Percentiles rank a stretch among this genome's conserved stretches.
These are phyloP conservation scores for Phaeophleospora eucalypticola DNA, from an alignment of 2,329 filamentous ascomycete genomes.

Conservation along the genomic window DNA sequence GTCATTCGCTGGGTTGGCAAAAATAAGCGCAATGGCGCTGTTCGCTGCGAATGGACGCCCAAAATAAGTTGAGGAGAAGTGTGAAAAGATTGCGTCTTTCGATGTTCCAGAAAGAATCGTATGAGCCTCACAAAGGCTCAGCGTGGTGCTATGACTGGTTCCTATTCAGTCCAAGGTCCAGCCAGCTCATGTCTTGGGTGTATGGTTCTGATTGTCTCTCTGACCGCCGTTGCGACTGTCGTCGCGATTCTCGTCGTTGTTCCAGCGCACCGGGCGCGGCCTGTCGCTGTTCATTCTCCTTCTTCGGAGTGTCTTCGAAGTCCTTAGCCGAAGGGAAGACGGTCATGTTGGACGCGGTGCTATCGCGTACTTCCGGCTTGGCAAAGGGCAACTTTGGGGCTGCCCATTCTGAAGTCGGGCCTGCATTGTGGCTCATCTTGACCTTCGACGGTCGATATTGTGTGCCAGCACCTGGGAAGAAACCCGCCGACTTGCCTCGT, in stretches of 20 bases:
- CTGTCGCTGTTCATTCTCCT: slow-evolving; percentile 40
- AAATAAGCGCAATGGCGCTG: neutral
- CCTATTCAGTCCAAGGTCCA: slow-evolving; percentile 53
- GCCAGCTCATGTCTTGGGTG: slow-evolving; percentile 68
- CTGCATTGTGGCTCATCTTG: slow-evolving; percentile 23
- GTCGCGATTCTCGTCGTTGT: slow-evolving; percentile 30
- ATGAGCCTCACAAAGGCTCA: neutral
- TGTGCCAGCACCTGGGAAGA: slow-evolving; percentile 34
- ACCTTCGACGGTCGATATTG: slow-evolving; percentile 26
- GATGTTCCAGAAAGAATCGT: neutral
- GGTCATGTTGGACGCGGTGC: slow-evolving; percentile 28
- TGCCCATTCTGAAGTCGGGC: slow-evolving; percentile 23
- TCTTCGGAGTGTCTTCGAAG: slow-evolving; percentile 16
- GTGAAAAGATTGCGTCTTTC: neutral
- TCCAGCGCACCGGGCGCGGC: slow-evolving; percentile 23
- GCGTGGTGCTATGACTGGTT: neutral
- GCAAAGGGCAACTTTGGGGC: slow-evolving; percentile 14
- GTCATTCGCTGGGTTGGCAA: neutral
- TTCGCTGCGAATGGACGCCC: neutral
- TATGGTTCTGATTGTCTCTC: slow-evolving; percentile 35
- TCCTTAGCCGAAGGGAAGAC: slow-evolving; percentile 35
- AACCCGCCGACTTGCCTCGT: slow-evolving; percentile 49
- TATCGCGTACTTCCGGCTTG: slow-evolving; percentile 24
- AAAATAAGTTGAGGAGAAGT: neutral
- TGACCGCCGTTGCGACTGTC: slow-evolving; percentile 31